Percentiles rank a stretch among this genome's conserved stretches.
These are phyloP conservation scores for Carex littledalei DNA, from an alignment of 176 grass and related monocot genomes.

Conservation along the genomic window DNA sequence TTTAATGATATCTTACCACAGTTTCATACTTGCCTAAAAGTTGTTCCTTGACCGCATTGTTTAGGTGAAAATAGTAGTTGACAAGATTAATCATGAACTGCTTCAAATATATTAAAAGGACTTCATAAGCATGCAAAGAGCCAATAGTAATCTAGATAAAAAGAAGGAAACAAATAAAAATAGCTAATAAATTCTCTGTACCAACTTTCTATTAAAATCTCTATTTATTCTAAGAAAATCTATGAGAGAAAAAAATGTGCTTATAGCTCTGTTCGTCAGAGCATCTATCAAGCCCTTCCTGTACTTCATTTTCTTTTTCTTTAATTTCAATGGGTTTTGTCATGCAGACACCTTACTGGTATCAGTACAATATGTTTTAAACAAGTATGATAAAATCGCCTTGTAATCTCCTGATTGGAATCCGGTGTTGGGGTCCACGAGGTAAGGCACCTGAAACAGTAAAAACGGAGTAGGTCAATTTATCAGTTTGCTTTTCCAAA, in stretches of 20 bases:
- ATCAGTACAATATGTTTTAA: constrained; percentile 43
- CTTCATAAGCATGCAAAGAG: not conserved
- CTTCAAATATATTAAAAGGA: not conserved
- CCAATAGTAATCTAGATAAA: not conserved
- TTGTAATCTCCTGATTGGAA: constrained; percentile 64
- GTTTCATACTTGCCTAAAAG: not conserved
- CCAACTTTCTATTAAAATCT: not conserved
- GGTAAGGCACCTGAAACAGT: constrained; percentile 54
- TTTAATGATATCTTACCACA: not conserved
- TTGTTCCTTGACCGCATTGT: not conserved
- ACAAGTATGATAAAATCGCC: constrained; percentile 66
- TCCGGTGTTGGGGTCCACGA: constrained; percentile 64
- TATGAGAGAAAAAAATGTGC: not conserved
- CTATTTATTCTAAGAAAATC: not conserved
- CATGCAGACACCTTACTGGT: constrained; percentile 8
- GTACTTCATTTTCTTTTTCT: not conserved
- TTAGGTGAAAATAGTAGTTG: not conserved
- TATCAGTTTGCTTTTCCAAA: not conserved
- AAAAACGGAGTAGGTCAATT: not conserved
- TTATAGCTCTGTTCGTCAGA: not conserved
- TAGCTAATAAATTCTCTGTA: not conserved
- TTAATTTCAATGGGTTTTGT: not conserved
- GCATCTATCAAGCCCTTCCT: not conserved
- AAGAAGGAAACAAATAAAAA: not conserved
- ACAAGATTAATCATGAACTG: not conserved